Evolutionary conservation across 2,329 filamentous ascomycete genomes (phyloP), one percentile per base, ranked within the genome.

Genomic region (Trichoderma atrobrunneum): DNA sequence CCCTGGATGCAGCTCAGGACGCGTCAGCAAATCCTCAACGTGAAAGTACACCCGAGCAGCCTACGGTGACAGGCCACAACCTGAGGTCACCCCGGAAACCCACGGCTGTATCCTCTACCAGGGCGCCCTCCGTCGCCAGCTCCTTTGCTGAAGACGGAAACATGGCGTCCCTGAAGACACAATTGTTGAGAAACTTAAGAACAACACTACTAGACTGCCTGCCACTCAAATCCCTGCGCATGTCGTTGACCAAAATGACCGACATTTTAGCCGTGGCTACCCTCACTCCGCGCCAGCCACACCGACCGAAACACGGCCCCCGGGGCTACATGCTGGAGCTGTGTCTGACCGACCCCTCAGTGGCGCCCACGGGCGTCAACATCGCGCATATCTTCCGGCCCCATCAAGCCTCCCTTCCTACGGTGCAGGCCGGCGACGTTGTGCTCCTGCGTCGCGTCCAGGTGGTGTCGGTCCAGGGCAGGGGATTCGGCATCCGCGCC

Each of bases 271-370:
- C 84, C 18, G 82, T 91, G 7, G 88, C 84, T 5, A 87, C 87
- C 16, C 83, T 84, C 60, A 81, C 82, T 21, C 86, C 88, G 3
- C 80, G 84, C 11, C 82, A 85, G 61, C 85, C 89, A 7, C 81
- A 84, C 72, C 85, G 89, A 48, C 87, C 87, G 30, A 90, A 89
- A 76, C 81, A 84, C 72, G 87, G 88, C 0, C 87, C 87, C 4
- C 83, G 88, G 26, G 87, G 91, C 76, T 91, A 86, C 79, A 85
- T 88, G 79, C 85, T 90, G 75, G 85, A 86, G 18, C 87, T 91
- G 74, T 86, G 84, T 54, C 80, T 90, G 14, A 87, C 86, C 0
- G 89, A 91, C 75, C 84, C 87, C 30, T 86, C 87, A 2, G 82
- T 85, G 24, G 85, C 85, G 4, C 86, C 87, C 2, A 79, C 81